Percentiles rank a stretch among this genome's conserved stretches.
Conservation (phyloP, 441 rosid species). For the Euphorbia schlechtendalii region DNA sequence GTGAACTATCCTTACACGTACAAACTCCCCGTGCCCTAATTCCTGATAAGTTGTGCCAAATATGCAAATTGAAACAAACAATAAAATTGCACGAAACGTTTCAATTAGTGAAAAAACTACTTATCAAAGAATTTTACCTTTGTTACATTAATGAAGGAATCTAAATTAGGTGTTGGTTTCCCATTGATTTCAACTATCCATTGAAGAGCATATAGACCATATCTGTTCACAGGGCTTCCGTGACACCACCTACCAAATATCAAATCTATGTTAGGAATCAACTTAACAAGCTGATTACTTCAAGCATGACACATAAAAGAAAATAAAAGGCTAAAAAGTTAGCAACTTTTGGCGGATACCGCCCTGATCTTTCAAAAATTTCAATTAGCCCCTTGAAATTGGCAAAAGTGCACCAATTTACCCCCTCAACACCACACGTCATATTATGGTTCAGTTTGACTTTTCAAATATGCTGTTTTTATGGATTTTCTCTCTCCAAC, state of each 20-base stretch:
- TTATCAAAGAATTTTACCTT: constrained; percentile 41
- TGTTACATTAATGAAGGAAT: constrained; percentile 63
- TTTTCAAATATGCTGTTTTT: no score
- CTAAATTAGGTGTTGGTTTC: constrained; percentile 68
- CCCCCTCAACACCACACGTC: no score
- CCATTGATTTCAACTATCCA: constrained; percentile 98
- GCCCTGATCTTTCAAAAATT: no score
- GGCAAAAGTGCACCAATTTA: no score
- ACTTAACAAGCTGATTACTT: no score
- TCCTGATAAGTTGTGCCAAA: constrained; percentile 40
- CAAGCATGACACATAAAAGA: no score
- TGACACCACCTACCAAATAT: constrained; percentile 67
- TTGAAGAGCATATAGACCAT: constrained; percentile 80
- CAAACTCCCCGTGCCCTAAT: constrained; percentile 77
- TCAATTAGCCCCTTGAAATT: no score
- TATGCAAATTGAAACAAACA: neutral
- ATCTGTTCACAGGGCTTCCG: constrained; percentile 90
- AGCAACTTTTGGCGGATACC: no score
- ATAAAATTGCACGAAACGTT: neutral
- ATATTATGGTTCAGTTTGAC: no score
- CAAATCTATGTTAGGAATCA: neutral
- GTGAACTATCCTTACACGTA: constrained; percentile 75
- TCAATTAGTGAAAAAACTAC: neutral
- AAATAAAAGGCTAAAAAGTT: no score
- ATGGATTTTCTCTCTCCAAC: no score